A percentile compares a stretch with the other conserved stretches of the same genome.
Conservation (phyloP, 345 rosid genomes). For the Lumnitzera racemosa region DNA sequence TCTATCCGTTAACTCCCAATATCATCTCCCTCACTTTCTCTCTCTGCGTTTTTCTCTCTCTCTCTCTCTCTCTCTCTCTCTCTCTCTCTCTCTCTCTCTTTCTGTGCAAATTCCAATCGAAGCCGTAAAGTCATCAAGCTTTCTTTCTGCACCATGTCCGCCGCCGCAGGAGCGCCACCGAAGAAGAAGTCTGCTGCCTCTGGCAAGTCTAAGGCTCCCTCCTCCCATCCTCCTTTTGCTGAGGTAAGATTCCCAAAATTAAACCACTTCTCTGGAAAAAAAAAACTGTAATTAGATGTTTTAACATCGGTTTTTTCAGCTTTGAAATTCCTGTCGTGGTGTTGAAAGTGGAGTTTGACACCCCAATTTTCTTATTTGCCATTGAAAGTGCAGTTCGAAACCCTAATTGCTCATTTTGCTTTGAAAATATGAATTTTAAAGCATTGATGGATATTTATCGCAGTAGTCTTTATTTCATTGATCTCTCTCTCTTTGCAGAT, state of each 20-base stretch:
- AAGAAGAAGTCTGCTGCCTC: constrained; percentile 7
- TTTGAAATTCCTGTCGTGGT: no score
- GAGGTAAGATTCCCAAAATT: constrained; percentile 17
- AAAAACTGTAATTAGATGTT: no score
- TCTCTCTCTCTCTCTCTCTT: neutral
- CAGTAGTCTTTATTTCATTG: neutral
- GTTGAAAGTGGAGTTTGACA: no score
- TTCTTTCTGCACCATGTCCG: constrained; percentile 9
- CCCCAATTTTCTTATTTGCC: no score
- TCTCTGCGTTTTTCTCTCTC: neutral
- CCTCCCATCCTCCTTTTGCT: constrained; percentile 36
- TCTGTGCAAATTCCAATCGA: no score
- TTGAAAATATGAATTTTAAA: no score
- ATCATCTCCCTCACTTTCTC: neutral
- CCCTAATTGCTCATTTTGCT: no score
- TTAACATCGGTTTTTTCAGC: no score
- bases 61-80: neutral
- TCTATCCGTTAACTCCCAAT: neutral
- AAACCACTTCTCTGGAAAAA: no score
- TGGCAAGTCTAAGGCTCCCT: constrained; percentile 6
- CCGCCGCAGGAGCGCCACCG: constrained; percentile 6
- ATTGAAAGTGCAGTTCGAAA: no score
- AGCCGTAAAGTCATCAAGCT: neutral
- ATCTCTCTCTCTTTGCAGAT: constrained; percentile 19
- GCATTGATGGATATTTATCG: neutral